Conservation (phyloP, 805 yeast genomes). For the Yueomyces sp. region DNA sequence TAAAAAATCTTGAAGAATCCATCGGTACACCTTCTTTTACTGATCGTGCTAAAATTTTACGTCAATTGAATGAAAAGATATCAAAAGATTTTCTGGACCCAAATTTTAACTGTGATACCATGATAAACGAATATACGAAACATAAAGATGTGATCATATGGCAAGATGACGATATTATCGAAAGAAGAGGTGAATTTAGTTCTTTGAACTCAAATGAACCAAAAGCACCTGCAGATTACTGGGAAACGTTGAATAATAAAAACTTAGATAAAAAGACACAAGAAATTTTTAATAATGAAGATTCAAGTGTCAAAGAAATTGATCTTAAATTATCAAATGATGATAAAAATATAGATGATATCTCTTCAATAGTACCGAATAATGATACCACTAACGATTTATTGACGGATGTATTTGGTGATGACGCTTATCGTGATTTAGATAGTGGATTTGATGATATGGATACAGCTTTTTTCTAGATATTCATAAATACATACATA, state of each 20-base stretch:
- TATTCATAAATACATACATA: background rate
- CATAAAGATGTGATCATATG: no score
- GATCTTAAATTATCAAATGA: no score
- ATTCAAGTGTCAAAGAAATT: background rate
- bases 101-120: no score
- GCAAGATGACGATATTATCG: constrained; percentile 7
- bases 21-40: no score
- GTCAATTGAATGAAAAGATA: no score
- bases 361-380: background rate
- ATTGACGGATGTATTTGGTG: constrained; percentile 18
- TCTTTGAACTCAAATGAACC: constrained; percentile 5
- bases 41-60: no score
- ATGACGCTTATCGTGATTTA: constrained; percentile 19
- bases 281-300: constrained; percentile 1
- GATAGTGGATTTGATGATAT: constrained; percentile 25
- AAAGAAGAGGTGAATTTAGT: constrained; percentile 9
- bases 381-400: background rate
- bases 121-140: no score
- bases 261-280: constrained; percentile 4
- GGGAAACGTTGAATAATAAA: constrained; percentile 10
- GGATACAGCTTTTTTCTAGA: constrained; percentile 24
- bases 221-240: constrained; percentile 21
- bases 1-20: no score
- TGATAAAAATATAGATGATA: no score
- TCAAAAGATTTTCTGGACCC: no score